phyloP scores from a whole-genome alignment of 495 filamentous ascomycete species.

The Hypoxylon perforatum region DNA sequence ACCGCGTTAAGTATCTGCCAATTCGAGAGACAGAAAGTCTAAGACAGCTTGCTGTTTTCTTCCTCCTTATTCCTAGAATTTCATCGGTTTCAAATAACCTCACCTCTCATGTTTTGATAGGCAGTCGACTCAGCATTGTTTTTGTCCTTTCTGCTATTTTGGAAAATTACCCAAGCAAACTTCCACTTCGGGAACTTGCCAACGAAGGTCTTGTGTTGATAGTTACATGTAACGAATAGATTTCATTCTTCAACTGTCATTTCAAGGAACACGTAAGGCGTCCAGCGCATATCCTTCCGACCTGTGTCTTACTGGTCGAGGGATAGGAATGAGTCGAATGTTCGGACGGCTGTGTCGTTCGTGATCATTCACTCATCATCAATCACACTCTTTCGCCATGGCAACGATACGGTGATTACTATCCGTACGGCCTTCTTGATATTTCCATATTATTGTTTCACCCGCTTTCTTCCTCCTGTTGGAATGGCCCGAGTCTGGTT shows the following conservation, averaged over 20 bases:
- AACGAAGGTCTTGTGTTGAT: conserved; percentile 26
- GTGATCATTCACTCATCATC: conserved; percentile 19
- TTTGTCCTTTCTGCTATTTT: conserved; percentile 24
- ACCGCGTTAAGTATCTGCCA: conserved; percentile 5
- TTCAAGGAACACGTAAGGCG: conserved; percentile 22
- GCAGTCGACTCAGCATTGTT: conserved; percentile 13
- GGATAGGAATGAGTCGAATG: conserved; percentile 2
- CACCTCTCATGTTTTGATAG: conserved; percentile 25
- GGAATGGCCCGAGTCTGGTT: conserved; percentile 28
- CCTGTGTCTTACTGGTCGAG: conserved; percentile 21
- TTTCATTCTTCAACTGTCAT: conserved; percentile 13
- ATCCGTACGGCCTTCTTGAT: not conserved
- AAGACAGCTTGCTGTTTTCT: conserved; percentile 5
- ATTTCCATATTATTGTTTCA: conserved; percentile 25
- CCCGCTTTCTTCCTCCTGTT: conserved; percentile 16
- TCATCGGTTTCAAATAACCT: conserved; percentile 25
- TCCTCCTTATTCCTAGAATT: conserved; percentile 1
- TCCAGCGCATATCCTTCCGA: conserved; percentile 41
- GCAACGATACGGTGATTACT: conserved; percentile 19
- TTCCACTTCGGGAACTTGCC: not conserved
- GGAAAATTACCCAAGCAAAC: conserved; percentile 5
- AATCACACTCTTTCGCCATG: conserved; percentile 41
- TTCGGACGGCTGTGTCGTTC: conserved; percentile 25
- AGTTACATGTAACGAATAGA: conserved; percentile 22
- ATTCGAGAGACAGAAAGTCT: conserved; percentile 14